Percentiles rank a stretch among this genome's conserved stretches.
These are phyloP conservation scores for Bromus sterilis DNA, from an alignment of 176 grass and related monocot genomes.

Conservation along the genomic window DNA sequence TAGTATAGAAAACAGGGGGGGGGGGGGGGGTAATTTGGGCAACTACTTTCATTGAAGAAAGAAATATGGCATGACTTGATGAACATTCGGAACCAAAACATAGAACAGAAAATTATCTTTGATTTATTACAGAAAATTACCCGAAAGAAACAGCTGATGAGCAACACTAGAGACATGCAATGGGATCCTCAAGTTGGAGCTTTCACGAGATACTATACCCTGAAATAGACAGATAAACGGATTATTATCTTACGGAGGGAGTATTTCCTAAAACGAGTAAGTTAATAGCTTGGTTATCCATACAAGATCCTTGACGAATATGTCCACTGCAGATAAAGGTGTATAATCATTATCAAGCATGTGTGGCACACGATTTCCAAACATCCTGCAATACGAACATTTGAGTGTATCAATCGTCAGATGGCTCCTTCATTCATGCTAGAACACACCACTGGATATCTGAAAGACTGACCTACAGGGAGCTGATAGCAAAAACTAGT, in stretches of 20 bases:
- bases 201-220: conserved; percentile 87
- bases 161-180: conserved; percentile 75
- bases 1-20: neutral
- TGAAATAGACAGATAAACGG: conserved; percentile 26
- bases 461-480: neutral
- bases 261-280: neutral
- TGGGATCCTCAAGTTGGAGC: conserved; percentile 73
- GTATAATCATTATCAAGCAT: conserved; percentile 93
- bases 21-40: neutral
- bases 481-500: neutral
- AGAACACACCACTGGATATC: neutral
- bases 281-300: conserved; percentile 17
- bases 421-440: neutral
- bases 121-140: conserved; percentile 30
- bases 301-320: conserved; percentile 99
- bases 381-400: conserved; percentile 73
- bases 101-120: conserved; percentile 11
- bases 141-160: conserved; percentile 89
- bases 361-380: conserved; percentile 98
- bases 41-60: neutral
- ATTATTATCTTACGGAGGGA: conserved; percentile 7
- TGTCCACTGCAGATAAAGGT: conserved; percentile 92
- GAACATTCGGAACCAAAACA: neutral
- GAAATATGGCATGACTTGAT: neutral
- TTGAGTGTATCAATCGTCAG: neutral